phyloP scores from a whole-genome alignment of 2,329 filamentous ascomycete species.

The Botrytis fragariae region DNA sequence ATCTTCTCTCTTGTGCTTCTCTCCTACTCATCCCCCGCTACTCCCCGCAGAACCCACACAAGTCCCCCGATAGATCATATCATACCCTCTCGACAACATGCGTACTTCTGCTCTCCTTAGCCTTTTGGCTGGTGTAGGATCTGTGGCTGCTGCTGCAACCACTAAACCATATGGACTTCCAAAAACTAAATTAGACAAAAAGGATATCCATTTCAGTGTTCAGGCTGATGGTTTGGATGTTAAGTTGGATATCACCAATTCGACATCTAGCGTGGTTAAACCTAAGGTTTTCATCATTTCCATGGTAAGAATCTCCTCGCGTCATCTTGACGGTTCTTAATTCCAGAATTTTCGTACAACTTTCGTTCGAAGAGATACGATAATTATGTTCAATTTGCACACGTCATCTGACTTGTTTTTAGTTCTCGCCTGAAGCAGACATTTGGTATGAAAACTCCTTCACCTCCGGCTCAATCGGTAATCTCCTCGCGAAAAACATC shows the following conservation, averaged over 20 bases:
- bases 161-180: conserved; percentile 12
- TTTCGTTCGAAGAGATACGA: not conserved
- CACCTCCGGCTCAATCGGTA: conserved; percentile 46
- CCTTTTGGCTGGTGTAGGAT: conserved; percentile 13
- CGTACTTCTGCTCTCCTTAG: conserved; percentile 18
- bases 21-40: not conserved
- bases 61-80: not conserved
- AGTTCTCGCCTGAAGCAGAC: conserved; percentile 62
- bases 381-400: not conserved
- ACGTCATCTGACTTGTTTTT: not conserved
- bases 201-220: conserved; percentile 14
- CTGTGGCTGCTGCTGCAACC: conserved; percentile 9
- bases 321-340: not conserved
- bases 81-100: not conserved
- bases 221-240: conserved; percentile 14
- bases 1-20: not conserved
- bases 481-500: conserved; percentile 57
- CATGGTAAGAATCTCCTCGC: conserved; percentile 48
- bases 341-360: not conserved
- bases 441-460: conserved; percentile 58
- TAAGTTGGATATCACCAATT: conserved; percentile 3
- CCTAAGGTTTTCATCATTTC: conserved; percentile 63
- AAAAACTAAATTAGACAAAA: conserved; percentile 1
- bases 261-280: conserved; percentile 15
- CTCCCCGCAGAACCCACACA: not conserved